Conservation (phyloP, 192 early-diverging fungal genomes). For the Geranomyces variabilis region DNA sequence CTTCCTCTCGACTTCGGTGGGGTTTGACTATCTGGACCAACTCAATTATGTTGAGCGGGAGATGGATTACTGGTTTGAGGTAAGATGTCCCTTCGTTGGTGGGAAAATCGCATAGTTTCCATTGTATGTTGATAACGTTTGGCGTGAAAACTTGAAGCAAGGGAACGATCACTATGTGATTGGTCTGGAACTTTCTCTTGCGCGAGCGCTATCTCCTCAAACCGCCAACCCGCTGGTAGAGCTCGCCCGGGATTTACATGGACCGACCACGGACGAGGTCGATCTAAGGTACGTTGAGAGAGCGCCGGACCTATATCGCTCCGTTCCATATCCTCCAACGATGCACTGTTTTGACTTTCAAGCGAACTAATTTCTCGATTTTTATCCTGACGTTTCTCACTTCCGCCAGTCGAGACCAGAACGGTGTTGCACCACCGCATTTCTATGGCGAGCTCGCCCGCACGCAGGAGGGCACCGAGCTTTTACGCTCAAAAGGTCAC, state of each 20-base stretch:
- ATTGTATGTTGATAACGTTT: too few relatives aligned
- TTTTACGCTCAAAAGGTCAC: conserved; percentile 67
- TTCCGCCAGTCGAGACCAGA: conserved; percentile 17
- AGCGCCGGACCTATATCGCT: too few relatives aligned
- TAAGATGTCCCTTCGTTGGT: conserved; percentile 40
- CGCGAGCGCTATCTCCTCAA: conserved; percentile 41
- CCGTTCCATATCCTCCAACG: too few relatives aligned
- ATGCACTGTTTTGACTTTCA: too few relatives aligned
- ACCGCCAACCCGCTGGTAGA: conserved; percentile 1
- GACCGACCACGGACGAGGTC: background rate
- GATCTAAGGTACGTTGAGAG: too few relatives aligned
- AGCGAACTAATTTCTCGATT: too few relatives aligned
- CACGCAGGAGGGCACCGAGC: conserved; percentile 71
- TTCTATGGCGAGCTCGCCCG: conserved; percentile 81
- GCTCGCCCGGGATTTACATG: background rate
- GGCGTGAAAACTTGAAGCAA: too few relatives aligned
- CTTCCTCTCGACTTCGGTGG: conserved; percentile 71
- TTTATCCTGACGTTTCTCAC: too few relatives aligned
- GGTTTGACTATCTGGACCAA: conserved; percentile 71
- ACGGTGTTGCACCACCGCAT: conserved; percentile 60
- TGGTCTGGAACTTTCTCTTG: conserved; percentile 66
- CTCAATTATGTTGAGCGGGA: conserved; percentile 75
- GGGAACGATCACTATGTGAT: conserved; percentile 71
- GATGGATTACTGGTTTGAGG: conserved; percentile 83
- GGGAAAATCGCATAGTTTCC: too few relatives aligned